Evolutionary conservation across 2,329 filamentous ascomycete species (phyloP).

Genomic region (Elsinoe fawcettii): DNA sequence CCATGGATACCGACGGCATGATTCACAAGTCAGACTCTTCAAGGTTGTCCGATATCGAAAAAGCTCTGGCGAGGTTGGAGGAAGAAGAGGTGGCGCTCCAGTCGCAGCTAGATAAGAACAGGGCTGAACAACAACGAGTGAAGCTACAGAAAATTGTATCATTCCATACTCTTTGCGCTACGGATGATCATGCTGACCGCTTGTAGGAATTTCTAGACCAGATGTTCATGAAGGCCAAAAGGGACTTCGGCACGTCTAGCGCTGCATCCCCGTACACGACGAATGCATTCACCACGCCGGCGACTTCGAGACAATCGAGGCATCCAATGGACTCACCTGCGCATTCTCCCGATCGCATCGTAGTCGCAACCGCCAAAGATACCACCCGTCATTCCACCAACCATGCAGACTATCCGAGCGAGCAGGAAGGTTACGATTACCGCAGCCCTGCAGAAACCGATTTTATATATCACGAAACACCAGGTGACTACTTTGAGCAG

Average conservation of each 20-base stretch:
- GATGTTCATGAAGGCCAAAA: neutral
- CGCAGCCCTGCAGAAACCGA: neutral
- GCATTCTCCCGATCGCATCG: neutral
- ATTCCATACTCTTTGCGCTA: too few species aligned
- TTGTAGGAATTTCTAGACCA: neutral
- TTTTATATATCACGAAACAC: neutral
- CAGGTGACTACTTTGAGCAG: neutral
- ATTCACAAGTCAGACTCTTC: neutral
- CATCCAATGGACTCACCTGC: neutral
- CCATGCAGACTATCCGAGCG: neutral
- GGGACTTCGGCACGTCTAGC: neutral
- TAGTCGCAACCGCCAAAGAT: neutral
- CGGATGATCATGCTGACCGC: too few species aligned
- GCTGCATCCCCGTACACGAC: neutral
- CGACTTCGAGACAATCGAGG: neutral
- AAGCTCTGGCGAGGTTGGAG: neutral
- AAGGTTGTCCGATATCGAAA: neutral
- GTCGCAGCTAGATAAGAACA: neutral
- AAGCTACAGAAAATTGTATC: neutral
- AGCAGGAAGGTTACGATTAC: neutral
- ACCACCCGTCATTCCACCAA: neutral
- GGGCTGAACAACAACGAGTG: neutral
- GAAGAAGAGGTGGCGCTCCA: neutral
- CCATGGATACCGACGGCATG: neutral
- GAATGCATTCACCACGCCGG: neutral